phyloP scores from a whole-genome alignment of 345 rosid species.

The Populus simonii region DNA sequence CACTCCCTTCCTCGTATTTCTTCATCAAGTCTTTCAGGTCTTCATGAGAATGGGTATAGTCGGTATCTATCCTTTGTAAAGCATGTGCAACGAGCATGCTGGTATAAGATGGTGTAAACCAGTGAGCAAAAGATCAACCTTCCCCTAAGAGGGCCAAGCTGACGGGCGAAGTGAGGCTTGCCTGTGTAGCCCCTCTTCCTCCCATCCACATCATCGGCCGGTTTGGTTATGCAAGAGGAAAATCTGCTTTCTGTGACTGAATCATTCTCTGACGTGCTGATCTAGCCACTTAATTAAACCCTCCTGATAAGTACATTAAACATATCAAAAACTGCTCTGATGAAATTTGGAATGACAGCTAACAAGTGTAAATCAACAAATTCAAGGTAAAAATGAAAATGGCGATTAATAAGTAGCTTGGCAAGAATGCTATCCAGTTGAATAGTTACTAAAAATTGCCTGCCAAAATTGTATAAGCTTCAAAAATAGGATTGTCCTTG shows the following conservation, averaged over 20 bases:
- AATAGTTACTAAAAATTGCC: not conserved
- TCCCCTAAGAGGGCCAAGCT: not conserved
- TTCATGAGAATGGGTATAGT: not conserved
- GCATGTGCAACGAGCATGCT: not conserved
- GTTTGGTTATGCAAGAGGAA: not conserved
- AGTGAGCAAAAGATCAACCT: not conserved
- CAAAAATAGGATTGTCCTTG: not conserved
- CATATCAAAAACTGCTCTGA: not conserved
- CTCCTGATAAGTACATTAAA: not conserved
- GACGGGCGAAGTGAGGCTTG: not conserved
- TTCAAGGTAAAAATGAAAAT: not conserved
- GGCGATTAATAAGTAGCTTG: not conserved
- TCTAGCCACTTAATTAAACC: not conserved
- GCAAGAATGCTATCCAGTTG: not conserved
- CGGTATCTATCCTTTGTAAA: not conserved
- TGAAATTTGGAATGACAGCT: not conserved
- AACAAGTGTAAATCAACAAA: not conserved
- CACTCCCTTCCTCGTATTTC: not conserved
- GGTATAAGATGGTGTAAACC: not conserved
- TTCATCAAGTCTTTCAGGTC: not conserved
- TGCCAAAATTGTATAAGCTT: not conserved
- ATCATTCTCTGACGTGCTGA: not conserved
- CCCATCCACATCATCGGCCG: not conserved
- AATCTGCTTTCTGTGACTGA: not conserved
- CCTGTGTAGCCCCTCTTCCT: not conserved